phyloP scores from a whole-genome alignment of 1,284 basidiomycete genomes.

The Grifola frondosa region DNA sequence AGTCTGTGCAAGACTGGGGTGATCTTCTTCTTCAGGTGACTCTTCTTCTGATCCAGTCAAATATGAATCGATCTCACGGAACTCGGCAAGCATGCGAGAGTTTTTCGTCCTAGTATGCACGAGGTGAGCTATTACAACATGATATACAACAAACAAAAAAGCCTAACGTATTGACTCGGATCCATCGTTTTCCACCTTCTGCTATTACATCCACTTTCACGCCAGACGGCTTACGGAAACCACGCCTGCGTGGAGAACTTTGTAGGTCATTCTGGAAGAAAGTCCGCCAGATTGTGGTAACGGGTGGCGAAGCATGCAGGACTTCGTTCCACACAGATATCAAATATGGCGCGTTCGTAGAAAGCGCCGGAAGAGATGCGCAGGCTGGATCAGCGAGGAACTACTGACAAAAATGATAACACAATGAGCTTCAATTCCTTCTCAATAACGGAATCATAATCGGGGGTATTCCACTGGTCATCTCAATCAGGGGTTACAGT shows the following conservation, averaged over 20 bases:
- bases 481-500: too few species aligned
- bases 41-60: constrained; percentile 65
- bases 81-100: constrained; percentile 71
- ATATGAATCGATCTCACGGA: constrained; percentile 81
- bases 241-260: constrained; percentile 20
- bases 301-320: constrained; percentile 53
- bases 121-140: not conserved
- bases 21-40: constrained; percentile 34
- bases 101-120: constrained; percentile 69
- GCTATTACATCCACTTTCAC: constrained; percentile 82
- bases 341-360: constrained; percentile 75
- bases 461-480: too few species aligned
- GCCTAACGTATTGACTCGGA: constrained; percentile 86
- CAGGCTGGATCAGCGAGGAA: constrained; percentile 51
- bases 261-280: constrained; percentile 33
- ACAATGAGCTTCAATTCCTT: not conserved
- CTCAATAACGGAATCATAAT: not conserved
- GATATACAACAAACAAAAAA: constrained; percentile 33
- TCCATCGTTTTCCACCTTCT: constrained; percentile 71
- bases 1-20: constrained; percentile 43
- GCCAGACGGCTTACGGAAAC: constrained; percentile 37
- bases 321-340: constrained; percentile 78
- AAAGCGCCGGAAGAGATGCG: constrained; percentile 46
- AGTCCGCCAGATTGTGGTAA: constrained; percentile 59
- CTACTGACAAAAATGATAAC: constrained; percentile 46